Percentiles rank a stretch among this genome's conserved stretches.
These are phyloP conservation scores for Sanghuangporus baumii DNA, from an alignment of 1,284 basidiomycete genomes.

Conservation along the genomic window DNA sequence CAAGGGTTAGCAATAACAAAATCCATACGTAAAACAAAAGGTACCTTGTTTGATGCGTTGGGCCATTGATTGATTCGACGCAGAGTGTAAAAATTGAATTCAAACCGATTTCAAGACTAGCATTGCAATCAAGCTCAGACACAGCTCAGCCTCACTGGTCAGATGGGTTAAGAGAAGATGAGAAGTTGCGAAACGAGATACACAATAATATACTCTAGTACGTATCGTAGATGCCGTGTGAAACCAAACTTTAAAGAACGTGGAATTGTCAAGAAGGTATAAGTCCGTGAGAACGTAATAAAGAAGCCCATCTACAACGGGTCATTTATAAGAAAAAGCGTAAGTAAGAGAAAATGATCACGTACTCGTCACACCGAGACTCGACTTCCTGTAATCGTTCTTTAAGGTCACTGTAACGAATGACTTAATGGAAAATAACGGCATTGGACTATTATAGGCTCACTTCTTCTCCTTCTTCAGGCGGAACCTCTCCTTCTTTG, in stretches of 20 bases:
- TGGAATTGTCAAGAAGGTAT: conserved; percentile 28
- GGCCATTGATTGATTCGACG: background rate
- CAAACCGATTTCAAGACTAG: background rate
- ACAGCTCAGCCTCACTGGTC: conserved; percentile 2
- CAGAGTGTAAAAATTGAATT: background rate
- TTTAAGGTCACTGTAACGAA: conserved; percentile 47
- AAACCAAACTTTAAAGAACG: background rate
- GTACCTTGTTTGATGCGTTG: background rate
- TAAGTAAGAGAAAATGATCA: conserved; percentile 21
- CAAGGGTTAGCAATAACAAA: no score
- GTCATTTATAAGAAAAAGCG: conserved; percentile 16
- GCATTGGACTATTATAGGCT: conserved; percentile 26
- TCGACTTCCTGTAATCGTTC: conserved; percentile 67
- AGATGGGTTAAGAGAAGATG: background rate
- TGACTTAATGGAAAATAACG: conserved; percentile 9
- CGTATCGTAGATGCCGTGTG: background rate
- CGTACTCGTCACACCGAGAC: conserved; percentile 75
- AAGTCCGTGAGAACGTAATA: conserved; percentile 60
- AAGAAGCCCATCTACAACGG: conserved; percentile 50
- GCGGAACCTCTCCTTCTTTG: conserved; percentile 72
- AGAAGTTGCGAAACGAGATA: background rate
- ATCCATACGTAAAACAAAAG: no score
- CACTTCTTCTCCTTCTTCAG: conserved; percentile 75
- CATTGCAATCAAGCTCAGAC: background rate
- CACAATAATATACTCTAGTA: background rate